Evolutionary conservation across 768 basidiomycete genomes (phyloP).

Genomic region (Pleurotus ostreatus): DNA sequence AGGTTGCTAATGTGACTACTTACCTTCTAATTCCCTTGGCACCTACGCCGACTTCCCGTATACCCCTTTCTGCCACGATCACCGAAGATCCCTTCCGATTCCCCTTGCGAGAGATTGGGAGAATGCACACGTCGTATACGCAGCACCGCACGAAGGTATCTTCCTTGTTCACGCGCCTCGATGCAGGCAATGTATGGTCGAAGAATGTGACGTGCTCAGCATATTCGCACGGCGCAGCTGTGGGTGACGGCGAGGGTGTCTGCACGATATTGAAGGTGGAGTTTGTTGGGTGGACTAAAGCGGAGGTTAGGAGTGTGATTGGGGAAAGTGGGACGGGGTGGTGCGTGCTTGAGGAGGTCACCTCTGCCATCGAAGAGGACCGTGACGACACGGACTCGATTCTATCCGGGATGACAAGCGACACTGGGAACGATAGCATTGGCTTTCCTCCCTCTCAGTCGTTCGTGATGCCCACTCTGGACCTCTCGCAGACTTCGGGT

Average conservation of each 20-base stretch:
- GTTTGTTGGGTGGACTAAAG: slow-evolving; percentile 71
- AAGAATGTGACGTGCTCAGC: slow-evolving; percentile 57
- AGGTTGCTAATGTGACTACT: slow-evolving; percentile 46
- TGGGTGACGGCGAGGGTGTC: slow-evolving; percentile 31
- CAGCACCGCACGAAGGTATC: slow-evolving; percentile 62
- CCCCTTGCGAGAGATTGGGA: slow-evolving; percentile 47
- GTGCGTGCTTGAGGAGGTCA: slow-evolving; percentile 65
- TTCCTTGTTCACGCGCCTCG: slow-evolving; percentile 67
- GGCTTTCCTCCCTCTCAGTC: slow-evolving; percentile 54
- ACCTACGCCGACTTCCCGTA: slow-evolving; percentile 65
- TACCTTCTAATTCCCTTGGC: slow-evolving; percentile 73
- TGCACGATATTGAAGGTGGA: slow-evolving; percentile 66
- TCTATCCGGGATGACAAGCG: slow-evolving; percentile 24
- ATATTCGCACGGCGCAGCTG: slow-evolving; percentile 40
- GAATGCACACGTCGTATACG: slow-evolving; percentile 48
- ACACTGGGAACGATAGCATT: slow-evolving; percentile 20
- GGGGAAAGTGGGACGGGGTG: slow-evolving; percentile 72
- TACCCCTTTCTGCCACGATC: slow-evolving; percentile 44
- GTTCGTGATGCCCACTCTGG: slow-evolving; percentile 73
- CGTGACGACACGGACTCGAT: slow-evolving; percentile 27
- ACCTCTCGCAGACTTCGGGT: slow-evolving; percentile 42
- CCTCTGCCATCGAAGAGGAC: slow-evolving; percentile 24
- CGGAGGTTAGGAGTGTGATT: slow-evolving; percentile 60
- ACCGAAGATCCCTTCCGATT: slow-evolving; percentile 36
- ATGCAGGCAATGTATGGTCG: slow-evolving; percentile 65